These are phyloP conservation scores for Fusarium anthophilum DNA, from an alignment of 2,329 filamentous ascomycete genomes.

Conservation along the genomic window DNA sequence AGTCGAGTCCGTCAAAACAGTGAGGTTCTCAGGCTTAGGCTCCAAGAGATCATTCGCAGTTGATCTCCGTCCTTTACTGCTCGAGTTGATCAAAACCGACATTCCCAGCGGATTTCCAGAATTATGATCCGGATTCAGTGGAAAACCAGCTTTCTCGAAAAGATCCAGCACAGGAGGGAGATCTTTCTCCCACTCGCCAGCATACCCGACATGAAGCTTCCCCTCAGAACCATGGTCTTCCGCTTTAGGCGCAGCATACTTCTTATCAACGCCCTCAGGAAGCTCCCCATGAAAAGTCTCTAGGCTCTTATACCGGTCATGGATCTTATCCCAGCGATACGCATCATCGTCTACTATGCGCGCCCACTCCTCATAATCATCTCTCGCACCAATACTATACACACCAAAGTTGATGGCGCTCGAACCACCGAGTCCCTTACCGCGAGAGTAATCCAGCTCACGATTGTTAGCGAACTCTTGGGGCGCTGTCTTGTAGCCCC, in stretches of 20 bases:
- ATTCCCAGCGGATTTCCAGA: conserved; percentile 68
- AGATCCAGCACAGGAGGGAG: conserved; percentile 56
- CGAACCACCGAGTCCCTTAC: conserved; percentile 61
- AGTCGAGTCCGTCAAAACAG: conserved; percentile 25
- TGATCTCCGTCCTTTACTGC: conserved; percentile 57
- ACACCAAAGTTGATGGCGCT: conserved; percentile 65
- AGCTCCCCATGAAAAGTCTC: conserved; percentile 61
- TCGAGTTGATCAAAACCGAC: conserved; percentile 59
- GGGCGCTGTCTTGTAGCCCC: conserved; percentile 60
- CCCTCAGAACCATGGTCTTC: conserved; percentile 61
- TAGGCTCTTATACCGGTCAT: conserved; percentile 60
- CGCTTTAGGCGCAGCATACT: conserved; percentile 58
- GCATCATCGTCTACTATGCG: conserved; percentile 62
- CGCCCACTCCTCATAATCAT: conserved; percentile 72
- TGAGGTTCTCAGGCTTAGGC: conserved; percentile 55
- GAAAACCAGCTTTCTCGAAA: conserved; percentile 59
- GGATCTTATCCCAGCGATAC: conserved; percentile 64
- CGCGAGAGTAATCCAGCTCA: conserved; percentile 59
- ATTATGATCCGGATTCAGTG: conserved; percentile 65
- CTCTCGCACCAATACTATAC: conserved; percentile 63
- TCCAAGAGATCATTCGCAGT: conserved; percentile 62
- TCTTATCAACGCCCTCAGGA: conserved; percentile 48
- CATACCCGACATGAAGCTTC: conserved; percentile 58
- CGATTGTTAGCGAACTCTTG: conserved; percentile 56
- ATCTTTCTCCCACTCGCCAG: conserved; percentile 59